phyloP scores from a whole-genome alignment of 225 moss, liverwort and hornwort species.

The Pleurozium schreberi region DNA sequence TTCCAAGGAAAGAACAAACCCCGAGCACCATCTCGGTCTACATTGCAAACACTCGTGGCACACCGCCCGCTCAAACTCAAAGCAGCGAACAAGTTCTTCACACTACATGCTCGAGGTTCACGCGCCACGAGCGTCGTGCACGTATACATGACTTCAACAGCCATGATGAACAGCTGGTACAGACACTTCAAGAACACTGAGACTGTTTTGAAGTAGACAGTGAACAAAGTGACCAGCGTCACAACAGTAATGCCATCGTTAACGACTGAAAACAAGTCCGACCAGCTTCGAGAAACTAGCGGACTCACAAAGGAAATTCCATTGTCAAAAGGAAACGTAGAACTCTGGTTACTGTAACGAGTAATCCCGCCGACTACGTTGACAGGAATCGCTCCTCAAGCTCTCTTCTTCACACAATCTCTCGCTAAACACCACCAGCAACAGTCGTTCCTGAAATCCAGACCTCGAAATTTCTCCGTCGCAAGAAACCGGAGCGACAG shows the following conservation, averaged over 20 bases:
- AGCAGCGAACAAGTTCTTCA: conserved; percentile 17
- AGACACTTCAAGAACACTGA: conserved; percentile 20
- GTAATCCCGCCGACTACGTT: conserved; percentile 14
- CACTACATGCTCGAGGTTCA: conserved; percentile 13
- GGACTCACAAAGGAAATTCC: conserved; percentile 7
- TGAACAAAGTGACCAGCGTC: conserved; percentile 17
- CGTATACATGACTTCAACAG: conserved; percentile 12
- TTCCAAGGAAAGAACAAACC: conserved; percentile 6
- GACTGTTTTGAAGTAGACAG: conserved; percentile 1
- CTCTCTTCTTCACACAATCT: not conserved
- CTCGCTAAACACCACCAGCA: not conserved
- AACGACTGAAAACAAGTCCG: not conserved
- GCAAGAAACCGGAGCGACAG: not conserved
- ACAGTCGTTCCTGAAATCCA: not conserved
- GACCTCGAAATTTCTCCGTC: not conserved
- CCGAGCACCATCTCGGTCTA: conserved; percentile 12
- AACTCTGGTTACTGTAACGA: conserved; percentile 17
- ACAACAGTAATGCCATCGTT: conserved; percentile 32
- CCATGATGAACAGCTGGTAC: conserved; percentile 29
- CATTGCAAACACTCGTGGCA: not conserved
- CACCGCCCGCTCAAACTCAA: conserved; percentile 10
- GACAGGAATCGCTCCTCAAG: not conserved
- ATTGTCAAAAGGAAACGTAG: conserved; percentile 11
- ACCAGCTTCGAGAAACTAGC: not conserved
- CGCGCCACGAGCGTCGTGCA: conserved; percentile 26